Conservation (phyloP, 2,329 filamentous ascomycete genomes). For the Talaromyces marneffei region DNA sequence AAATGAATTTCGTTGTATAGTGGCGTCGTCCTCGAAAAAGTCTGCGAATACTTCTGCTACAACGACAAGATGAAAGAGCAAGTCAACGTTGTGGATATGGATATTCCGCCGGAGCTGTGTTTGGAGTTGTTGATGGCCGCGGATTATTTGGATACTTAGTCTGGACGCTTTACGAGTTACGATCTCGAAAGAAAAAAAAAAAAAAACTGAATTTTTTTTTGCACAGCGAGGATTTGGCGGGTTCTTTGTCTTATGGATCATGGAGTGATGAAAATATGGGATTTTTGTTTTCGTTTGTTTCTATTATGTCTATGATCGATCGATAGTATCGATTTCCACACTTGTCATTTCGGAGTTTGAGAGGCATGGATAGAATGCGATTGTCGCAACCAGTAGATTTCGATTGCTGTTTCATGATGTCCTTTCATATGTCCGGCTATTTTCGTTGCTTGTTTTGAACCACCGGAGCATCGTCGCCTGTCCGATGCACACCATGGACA, state of each 20-base stretch:
- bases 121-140: constrained; percentile 62
- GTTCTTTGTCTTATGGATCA: background rate
- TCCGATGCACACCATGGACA: constrained; percentile 28
- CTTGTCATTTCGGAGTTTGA: background rate
- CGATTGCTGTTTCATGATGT: background rate
- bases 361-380: background rate
- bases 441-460: background rate
- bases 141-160: constrained; percentile 55
- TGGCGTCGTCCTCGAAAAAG: constrained; percentile 59
- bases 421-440: background rate
- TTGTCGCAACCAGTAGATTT: background rate
- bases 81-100: constrained; percentile 60
- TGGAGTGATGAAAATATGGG: background rate
- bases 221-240: background rate
- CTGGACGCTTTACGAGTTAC: background rate
- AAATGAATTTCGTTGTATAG: constrained; percentile 28
- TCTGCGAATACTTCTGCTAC: constrained; percentile 66
- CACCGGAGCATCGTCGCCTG: constrained; percentile 33
- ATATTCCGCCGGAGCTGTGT: constrained; percentile 60
- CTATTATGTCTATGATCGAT: background rate
- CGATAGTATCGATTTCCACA: background rate
- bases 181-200: background rate
- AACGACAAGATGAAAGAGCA: constrained; percentile 58
- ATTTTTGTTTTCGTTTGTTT: background rate
- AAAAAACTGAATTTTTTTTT: background rate